These are phyloP conservation scores for Bacidia rubella DNA, from an alignment of 495 filamentous ascomycete species.

Conservation along the genomic window DNA sequence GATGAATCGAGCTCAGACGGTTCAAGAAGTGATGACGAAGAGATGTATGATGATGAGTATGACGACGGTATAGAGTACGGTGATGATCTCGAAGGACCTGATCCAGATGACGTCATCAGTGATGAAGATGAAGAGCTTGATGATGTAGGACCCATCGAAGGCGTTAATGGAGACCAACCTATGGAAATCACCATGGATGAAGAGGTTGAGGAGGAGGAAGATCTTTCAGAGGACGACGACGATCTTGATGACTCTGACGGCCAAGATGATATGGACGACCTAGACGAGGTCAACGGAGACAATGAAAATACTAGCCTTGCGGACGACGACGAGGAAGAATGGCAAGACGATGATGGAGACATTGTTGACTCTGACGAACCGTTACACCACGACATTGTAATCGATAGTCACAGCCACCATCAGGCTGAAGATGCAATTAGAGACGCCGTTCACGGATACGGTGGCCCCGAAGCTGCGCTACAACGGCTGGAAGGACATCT, in stretches of 20 bases:
- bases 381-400: too few relatives aligned
- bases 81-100: conserved; percentile 57
- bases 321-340: conserved; percentile 44
- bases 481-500: conserved; percentile 13
- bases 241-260: conserved; percentile 38
- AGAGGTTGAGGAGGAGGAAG: conserved; percentile 45
- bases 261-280: conserved; percentile 41
- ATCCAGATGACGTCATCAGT: conserved; percentile 66
- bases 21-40: conserved; percentile 57
- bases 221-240: conserved; percentile 50
- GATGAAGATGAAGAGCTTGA: conserved; percentile 78
- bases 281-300: conserved; percentile 47
- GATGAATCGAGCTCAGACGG: conserved; percentile 53
- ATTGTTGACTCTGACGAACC: too few relatives aligned
- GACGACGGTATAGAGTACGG: conserved; percentile 69
- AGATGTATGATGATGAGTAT: conserved; percentile 66
- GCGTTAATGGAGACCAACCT: conserved; percentile 61
- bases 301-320: conserved; percentile 50
- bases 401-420: conserved; percentile 7
- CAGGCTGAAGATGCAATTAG: conserved; percentile 13
- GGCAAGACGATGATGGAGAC: conserved; percentile 51
- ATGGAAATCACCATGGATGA: conserved; percentile 73
- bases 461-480: conserved; percentile 12
- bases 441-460: conserved; percentile 18
- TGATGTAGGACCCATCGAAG: conserved; percentile 74